Base-by-base conservation (phyloP, 768 basidiomycete species). In the Krasilnikovozyma curviuscula region DNA sequence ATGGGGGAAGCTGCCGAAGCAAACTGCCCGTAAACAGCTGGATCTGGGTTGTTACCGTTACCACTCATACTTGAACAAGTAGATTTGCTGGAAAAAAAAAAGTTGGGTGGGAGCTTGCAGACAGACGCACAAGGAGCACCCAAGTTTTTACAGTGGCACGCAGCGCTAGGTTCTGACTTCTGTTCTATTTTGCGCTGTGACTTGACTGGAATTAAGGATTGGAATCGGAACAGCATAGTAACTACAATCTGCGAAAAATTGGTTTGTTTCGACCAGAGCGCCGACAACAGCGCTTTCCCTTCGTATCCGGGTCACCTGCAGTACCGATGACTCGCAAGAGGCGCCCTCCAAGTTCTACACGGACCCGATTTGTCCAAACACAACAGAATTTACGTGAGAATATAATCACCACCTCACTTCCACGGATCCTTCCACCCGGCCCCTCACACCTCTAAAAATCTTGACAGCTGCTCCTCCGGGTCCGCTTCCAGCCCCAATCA, bases 31-130 rank as follows among this genome's bases (percentile, higher is more conserved):
- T n/a, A n/a, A n/a, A n/a, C n/a, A n/a, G n/a, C 45, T 50, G 48
- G 42, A 47, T 39, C 39, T 55, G 16, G 23, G 35, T 40, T 41
- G 23, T 21, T 18, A 10, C 24, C 5, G 5, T 5, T 13, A 30
- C 29, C 7, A 4, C 29, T 13, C 18, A 35, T 29, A 12, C 18
- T 7, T 29, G 24, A 8, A 13, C 13, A 35, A 21, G 13, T 9
- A 16, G 48, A 53, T 41, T 40, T 57, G 56, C 50, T 61, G 55
- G 49, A 61, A 57, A 43, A 58, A 58, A 46, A 59, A 57, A 54
- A 59, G 58, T 38, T 55, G 56, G 58, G 59, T 39, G 16, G 28
- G 21, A 12, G 18, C 32, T 8, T 24, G 23, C 7, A 41, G 43
- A 14, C 8, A 28, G 54, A 50, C 54, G 57, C 46, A 24, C 19